These are phyloP conservation scores for Camelina sativa DNA, from an alignment of 345 rosid species.

Conservation along the genomic window DNA sequence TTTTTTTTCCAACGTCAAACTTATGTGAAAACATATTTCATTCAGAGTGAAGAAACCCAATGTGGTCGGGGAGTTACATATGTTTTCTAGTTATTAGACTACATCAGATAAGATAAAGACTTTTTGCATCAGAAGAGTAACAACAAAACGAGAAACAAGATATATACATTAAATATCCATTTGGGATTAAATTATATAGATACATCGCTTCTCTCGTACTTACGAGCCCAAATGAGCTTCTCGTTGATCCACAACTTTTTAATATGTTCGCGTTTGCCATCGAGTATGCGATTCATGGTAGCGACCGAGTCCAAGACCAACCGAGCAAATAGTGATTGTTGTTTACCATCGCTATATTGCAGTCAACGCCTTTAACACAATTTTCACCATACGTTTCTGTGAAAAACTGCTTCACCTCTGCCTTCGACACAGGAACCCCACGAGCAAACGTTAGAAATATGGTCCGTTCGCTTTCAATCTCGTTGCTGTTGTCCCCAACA, in stretches of 20 bases:
- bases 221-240: neutral
- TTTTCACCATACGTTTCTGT: slow-evolving; percentile 32
- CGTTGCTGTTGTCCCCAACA: neutral
- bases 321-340: neutral
- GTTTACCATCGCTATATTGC: neutral
- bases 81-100: neutral
- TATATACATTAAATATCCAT: too few relatives aligned
- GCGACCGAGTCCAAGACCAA: neutral
- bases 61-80: neutral
- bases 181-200: neutral
- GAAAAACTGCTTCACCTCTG: slow-evolving; percentile 46
- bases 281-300: slow-evolving; percentile 1
- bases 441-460: slow-evolving; percentile 48
- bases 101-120: neutral
- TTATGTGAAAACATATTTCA: neutral
- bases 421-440: slow-evolving; percentile 30
- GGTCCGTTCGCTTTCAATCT: slow-evolving; percentile 41
- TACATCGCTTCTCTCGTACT: neutral
- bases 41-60: neutral
- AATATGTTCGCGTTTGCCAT: neutral
- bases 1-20: neutral
- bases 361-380: slow-evolving; percentile 8
- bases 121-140: neutral
- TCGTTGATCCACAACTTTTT: neutral
- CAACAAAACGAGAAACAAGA: neutral